A percentile compares a stretch with the other conserved stretches of the same genome.
Conservation (phyloP, 2,329 filamentous ascomycete genomes). For the Zarea fungicola region DNA sequence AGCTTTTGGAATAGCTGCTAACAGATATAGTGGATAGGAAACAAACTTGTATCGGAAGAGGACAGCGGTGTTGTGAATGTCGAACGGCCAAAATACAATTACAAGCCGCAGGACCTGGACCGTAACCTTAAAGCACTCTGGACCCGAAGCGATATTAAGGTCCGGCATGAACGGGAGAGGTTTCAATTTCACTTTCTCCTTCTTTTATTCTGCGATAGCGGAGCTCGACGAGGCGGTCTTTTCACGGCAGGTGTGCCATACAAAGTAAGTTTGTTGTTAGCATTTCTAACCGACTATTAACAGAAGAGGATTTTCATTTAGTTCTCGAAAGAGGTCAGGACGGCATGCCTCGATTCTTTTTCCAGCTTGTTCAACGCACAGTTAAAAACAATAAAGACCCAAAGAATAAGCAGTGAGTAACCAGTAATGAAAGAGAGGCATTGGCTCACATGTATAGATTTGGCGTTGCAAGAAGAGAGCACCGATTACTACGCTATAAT, state of each 20-base stretch:
- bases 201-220: constrained; percentile 3
- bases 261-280: not conserved
- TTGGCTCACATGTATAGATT: not conserved
- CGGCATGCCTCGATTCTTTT: constrained; percentile 2
- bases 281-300: not conserved
- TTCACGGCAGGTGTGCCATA: constrained; percentile 1
- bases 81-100: constrained; percentile 1
- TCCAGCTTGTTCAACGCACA: not conserved
- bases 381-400: constrained; percentile 1
- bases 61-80: not conserved
- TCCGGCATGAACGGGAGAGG: not conserved
- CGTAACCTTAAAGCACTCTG: constrained; percentile 4
- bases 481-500: constrained; percentile 6
- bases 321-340: not conserved
- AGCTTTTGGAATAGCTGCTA: not conserved
- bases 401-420: not conserved
- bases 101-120: constrained; percentile 3
- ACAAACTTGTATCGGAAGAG: not conserved
- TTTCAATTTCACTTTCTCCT: constrained; percentile 2
- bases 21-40: not conserved
- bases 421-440: not conserved
- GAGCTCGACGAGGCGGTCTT: not conserved
- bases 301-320: not conserved
- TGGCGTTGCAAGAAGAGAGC: constrained; percentile 1
- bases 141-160: not conserved